Evolutionary conservation across 768 basidiomycete species (phyloP).

Genomic region (Psilocybe azurescens): DNA sequence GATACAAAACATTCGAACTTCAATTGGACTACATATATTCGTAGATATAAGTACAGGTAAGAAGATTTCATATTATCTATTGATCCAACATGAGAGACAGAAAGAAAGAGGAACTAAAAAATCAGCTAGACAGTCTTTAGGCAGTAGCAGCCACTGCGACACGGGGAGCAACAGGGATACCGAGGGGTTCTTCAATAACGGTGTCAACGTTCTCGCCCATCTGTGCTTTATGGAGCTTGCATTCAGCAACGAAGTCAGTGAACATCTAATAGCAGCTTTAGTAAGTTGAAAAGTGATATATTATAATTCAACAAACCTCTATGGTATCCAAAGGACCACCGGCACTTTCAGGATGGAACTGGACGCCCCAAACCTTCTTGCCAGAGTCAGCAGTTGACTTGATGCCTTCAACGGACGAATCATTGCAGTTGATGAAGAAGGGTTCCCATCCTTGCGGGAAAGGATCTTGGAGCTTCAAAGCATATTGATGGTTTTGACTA

Average conservation of each 20-base stretch:
- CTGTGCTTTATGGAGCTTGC: conserved; percentile 60
- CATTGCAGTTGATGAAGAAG: conserved; percentile 99
- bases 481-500: conserved; percentile 98
- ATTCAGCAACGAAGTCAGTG: conserved; percentile 87
- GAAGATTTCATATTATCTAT: background rate
- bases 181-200: conserved; percentile 27
- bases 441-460: conserved; percentile 99
- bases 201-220: conserved; percentile 22
- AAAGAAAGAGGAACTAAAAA: background rate
- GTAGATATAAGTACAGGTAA: background rate
- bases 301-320: conserved; percentile 59
- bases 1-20: too few relatives aligned
- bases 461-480: conserved; percentile 90
- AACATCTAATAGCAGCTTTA: conserved; percentile 71
- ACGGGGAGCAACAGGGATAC: conserved; percentile 30
- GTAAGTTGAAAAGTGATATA: background rate
- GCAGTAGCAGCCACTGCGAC: conserved; percentile 35
- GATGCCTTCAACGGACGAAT: conserved; percentile 98
- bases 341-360: conserved; percentile 98
- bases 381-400: conserved; percentile 91
- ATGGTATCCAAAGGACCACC: conserved; percentile 99
- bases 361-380: conserved; percentile 95
- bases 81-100: background rate
- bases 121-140: conserved; percentile 6
- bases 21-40: background rate